A percentile compares a stretch with the other conserved stretches of the same genome.
Evolutionary conservation across 106 monocot species (phyloP).

Genomic region (Agapanthus africanus): DNA sequence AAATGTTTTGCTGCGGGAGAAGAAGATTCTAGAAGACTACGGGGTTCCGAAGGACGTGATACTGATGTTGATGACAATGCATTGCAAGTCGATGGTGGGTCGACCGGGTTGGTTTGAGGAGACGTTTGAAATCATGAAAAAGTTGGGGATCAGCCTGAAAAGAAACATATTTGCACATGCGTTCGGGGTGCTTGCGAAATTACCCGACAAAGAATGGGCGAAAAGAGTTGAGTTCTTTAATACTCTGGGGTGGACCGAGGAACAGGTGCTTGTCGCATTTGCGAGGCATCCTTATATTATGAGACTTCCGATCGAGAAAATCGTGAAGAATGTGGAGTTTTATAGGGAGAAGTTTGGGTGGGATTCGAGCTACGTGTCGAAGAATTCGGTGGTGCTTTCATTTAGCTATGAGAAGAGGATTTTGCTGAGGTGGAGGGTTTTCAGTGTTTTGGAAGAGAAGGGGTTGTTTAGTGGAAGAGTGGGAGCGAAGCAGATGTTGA

Average conservation of each 20-base stretch:
- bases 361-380: slow-evolving; percentile 7
- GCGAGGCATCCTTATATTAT: slow-evolving; percentile 21
- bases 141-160: slow-evolving; percentile 18
- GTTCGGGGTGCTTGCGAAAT: slow-evolving; percentile 13
- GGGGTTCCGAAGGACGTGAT: slow-evolving; percentile 13
- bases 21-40: not conserved
- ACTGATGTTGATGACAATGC: not conserved
- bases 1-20: slow-evolving; percentile 4
- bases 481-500: not conserved
- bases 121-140: not conserved
- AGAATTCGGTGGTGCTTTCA: slow-evolving; percentile 14
- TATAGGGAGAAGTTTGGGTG: slow-evolving; percentile 11
- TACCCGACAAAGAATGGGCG: no score
- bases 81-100: not conserved
- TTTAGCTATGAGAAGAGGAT: slow-evolving; percentile 29
- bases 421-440: slow-evolving; percentile 19
- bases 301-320: slow-evolving; percentile 10
- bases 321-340: no score
- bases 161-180: slow-evolving; percentile 16
- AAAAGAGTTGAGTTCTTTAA: slow-evolving; percentile 18
- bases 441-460: slow-evolving; percentile 6
- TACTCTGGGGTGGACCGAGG: slow-evolving; percentile 28
- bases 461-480: not conserved
- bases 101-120: not conserved
- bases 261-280: slow-evolving; percentile 14